Percentiles rank a stretch among this genome's conserved stretches.
These are phyloP conservation scores for Protomyces lactucae-debilis DNA, from an alignment of 1,139 yeast genomes.

Conservation along the genomic window DNA sequence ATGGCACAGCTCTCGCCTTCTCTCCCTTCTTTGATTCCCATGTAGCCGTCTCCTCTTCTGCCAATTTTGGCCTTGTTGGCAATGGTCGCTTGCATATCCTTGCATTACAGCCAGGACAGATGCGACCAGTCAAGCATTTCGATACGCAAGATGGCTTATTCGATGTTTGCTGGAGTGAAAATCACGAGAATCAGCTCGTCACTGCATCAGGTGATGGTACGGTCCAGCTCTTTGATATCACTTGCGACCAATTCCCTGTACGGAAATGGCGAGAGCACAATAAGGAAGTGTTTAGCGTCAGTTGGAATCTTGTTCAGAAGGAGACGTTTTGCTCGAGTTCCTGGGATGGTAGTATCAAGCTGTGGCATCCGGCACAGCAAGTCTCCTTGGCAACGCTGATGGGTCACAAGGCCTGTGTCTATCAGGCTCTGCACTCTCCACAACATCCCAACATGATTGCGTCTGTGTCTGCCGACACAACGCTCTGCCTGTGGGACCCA, in stretches of 20 bases:
- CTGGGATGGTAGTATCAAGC: slow-evolving; percentile 87
- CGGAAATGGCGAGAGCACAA: slow-evolving; percentile 73
- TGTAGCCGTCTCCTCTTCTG: slow-evolving; percentile 82
- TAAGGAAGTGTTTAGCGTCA: slow-evolving; percentile 79
- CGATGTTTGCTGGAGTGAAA: slow-evolving; percentile 85
- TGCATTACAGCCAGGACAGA: slow-evolving; percentile 63
- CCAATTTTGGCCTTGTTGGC: slow-evolving; percentile 91
- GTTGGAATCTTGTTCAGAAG: slow-evolving; percentile 83
- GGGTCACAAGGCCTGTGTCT: slow-evolving; percentile 36
- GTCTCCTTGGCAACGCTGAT: slow-evolving; percentile 11
- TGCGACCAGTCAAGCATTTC: slow-evolving; percentile 43
- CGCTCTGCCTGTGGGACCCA: slow-evolving; percentile 78
- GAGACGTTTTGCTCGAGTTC: slow-evolving; percentile 66
- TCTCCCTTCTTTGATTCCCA: slow-evolving; percentile 89
- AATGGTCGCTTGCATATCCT: slow-evolving; percentile 76
- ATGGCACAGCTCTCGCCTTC: slow-evolving; percentile 83
- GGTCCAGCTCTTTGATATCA: slow-evolving; percentile 70
- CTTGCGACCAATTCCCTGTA: slow-evolving; percentile 65
- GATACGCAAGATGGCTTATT: slow-evolving; percentile 93
- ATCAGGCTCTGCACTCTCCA: slow-evolving; percentile 79
- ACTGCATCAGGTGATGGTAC: slow-evolving; percentile 90
- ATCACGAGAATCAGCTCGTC: slow-evolving; percentile 77
- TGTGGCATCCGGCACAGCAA: slow-evolving; percentile 36
- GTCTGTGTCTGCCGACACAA: slow-evolving; percentile 76
- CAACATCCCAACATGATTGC: slow-evolving; percentile 68